These are phyloP conservation scores for Penicillium sp. DNA, from an alignment of 2,329 filamentous ascomycete genomes.

Conservation along the genomic window DNA sequence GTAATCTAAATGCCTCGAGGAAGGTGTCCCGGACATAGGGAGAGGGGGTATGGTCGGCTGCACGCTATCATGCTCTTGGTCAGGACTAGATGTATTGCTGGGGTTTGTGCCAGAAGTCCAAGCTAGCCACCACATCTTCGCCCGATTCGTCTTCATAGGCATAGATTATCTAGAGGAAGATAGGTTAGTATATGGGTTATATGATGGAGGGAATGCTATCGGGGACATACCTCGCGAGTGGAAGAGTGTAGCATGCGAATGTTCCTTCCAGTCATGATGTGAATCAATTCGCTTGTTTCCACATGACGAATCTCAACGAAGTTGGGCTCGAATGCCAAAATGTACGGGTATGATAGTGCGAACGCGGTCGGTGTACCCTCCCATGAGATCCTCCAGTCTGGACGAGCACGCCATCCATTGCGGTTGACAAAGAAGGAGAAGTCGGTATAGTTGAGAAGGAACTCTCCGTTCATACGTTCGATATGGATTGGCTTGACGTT, in stretches of 20 bases:
- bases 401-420: slow-evolving; percentile 93
- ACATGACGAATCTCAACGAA: slow-evolving; percentile 97
- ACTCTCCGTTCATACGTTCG: slow-evolving; percentile 94
- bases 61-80: not conserved
- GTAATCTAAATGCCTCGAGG: not conserved
- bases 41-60: slow-evolving; percentile 15
- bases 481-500: slow-evolving; percentile 95
- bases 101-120: slow-evolving; percentile 89
- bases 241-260: slow-evolving; percentile 97
- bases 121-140: slow-evolving; percentile 88
- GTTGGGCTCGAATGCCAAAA: slow-evolving; percentile 93
- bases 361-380: slow-evolving; percentile 92
- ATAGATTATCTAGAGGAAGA: slow-evolving; percentile 76
- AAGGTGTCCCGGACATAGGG: slow-evolving; percentile 34
- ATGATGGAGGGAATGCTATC: slow-evolving; percentile 4
- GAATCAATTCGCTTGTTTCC: slow-evolving; percentile 86
- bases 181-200: slow-evolving; percentile 26
- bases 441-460: slow-evolving; percentile 96
- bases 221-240: slow-evolving; percentile 80
- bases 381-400: slow-evolving; percentile 98
- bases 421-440: slow-evolving; percentile 99
- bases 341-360: slow-evolving; percentile 94
- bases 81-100: slow-evolving; percentile 25
- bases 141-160: slow-evolving; percentile 95
- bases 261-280: slow-evolving; percentile 95